Conservation (phyloP, 768 basidiomycete species). For the Leucocoprinus sp. region DNA sequence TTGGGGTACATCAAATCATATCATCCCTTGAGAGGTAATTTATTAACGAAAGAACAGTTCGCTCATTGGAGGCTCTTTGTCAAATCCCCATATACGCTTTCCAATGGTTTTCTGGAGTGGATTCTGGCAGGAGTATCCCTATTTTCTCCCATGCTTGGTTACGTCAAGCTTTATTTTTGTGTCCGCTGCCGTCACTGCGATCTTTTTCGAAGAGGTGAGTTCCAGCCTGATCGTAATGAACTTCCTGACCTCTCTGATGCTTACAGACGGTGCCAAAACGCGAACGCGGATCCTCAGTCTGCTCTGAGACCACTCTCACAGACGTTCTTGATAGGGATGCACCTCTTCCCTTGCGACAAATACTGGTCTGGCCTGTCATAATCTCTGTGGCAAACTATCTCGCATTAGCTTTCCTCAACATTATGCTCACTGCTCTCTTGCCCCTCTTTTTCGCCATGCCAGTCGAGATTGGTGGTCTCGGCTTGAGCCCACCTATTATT, state of each 20-base stretch:
- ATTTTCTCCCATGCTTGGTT: constrained; percentile 61
- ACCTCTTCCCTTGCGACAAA: constrained; percentile 33
- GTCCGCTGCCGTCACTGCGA: constrained; percentile 24
- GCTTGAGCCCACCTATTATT: constrained; percentile 51
- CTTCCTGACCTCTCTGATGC: not conserved
- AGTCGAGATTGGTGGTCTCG: constrained; percentile 55
- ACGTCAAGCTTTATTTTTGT: constrained; percentile 28
- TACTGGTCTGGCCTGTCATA: constrained; percentile 48
- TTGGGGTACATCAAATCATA: constrained; percentile 30
- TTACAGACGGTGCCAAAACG: constrained; percentile 23
- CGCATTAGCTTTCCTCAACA: constrained; percentile 55
- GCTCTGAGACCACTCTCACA: constrained; percentile 14
- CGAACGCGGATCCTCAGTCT: constrained; percentile 10
- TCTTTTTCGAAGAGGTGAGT: constrained; percentile 38
- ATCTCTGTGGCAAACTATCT: constrained; percentile 67
- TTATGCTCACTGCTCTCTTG: constrained; percentile 42
- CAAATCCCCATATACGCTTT: constrained; percentile 61
- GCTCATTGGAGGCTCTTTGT: constrained; percentile 57
- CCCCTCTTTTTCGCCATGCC: constrained; percentile 70
- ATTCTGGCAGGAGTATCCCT: constrained; percentile 64
- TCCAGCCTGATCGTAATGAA: not conserved
- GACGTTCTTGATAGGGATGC: constrained; percentile 15
- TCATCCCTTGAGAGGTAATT: constrained; percentile 16
- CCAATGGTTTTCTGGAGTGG: constrained; percentile 43
- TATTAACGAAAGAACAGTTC: constrained; percentile 32